A percentile compares a stretch with the other conserved stretches of the same genome.
Evolutionary conservation across 768 basidiomycete species (phyloP).

Genomic region (Amanita muscaria): DNA sequence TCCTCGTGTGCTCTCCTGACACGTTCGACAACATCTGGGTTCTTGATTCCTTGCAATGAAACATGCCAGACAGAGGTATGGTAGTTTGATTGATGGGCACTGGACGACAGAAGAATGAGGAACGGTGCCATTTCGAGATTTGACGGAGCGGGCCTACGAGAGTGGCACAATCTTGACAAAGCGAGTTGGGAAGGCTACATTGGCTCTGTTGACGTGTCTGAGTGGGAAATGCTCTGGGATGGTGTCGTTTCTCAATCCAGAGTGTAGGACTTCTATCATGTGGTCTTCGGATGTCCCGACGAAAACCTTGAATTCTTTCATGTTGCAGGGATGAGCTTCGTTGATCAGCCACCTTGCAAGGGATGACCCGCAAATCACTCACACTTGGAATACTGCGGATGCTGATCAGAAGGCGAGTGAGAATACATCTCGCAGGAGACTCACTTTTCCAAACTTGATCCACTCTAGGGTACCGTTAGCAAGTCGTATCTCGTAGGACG

Average conservation of each 20-base stretch:
- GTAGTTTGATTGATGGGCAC: conserved; percentile 64
- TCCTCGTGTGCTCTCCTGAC: conserved; percentile 49
- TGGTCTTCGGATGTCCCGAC: conserved; percentile 56
- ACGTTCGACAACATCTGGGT: conserved; percentile 47
- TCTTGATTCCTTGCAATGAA: conserved; percentile 48
- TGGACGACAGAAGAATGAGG: conserved; percentile 17
- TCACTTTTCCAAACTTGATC: conserved; percentile 78
- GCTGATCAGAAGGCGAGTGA: conserved; percentile 7
- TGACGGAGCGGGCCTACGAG: conserved; percentile 53
- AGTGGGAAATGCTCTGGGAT: conserved; percentile 57
- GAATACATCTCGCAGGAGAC: conserved; percentile 9
- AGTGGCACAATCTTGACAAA: conserved; percentile 72
- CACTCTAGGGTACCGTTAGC: conserved; percentile 34
- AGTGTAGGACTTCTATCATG: conserved; percentile 59
- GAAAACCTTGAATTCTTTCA: conserved; percentile 74
- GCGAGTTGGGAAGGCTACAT: conserved; percentile 52
- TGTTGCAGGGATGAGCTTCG: conserved; percentile 76
- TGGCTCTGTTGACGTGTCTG: conserved; percentile 44
- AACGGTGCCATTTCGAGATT: neutral
- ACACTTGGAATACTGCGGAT: conserved; percentile 35
- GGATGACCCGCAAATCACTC: conserved; percentile 14
- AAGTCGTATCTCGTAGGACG: neutral
- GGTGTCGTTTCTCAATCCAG: conserved; percentile 56
- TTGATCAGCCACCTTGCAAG: conserved; percentile 4
- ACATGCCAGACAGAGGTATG: conserved; percentile 79